These are phyloP conservation scores for Yamadazyma triangularis DNA, from an alignment of 1,139 yeast genomes.

Conservation along the genomic window DNA sequence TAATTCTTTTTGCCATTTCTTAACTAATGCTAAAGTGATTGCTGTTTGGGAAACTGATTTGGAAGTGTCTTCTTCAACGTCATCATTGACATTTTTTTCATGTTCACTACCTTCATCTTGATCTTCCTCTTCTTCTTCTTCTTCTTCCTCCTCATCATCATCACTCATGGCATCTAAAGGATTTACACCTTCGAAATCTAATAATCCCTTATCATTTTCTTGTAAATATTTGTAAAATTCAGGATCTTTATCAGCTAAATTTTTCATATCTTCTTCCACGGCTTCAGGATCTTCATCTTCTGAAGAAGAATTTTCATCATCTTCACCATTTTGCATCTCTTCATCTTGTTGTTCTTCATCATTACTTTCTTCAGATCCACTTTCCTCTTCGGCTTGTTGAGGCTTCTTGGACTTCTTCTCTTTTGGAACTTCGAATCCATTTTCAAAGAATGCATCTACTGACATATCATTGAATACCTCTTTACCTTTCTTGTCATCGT, in stretches of 20 bases:
- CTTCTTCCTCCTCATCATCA: conserved; percentile 52
- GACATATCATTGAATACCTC: conserved; percentile 75
- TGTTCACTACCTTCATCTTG: conserved; percentile 18
- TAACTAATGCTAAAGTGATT: conserved; percentile 61
- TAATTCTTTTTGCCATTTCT: conserved; percentile 62
- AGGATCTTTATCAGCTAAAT: conserved; percentile 74
- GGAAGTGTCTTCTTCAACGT: conserved; percentile 49
- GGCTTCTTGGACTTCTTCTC: conserved; percentile 39
- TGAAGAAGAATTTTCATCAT: conserved; percentile 30
- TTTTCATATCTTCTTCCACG: conserved; percentile 58
- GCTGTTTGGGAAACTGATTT: too few species aligned
- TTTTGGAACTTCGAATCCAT: conserved; percentile 72
- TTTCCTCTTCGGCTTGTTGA: too few species aligned
- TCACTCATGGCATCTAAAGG: conserved; percentile 72
- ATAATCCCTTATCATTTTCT: conserved; percentile 69
- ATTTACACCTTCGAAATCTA: conserved; percentile 68
- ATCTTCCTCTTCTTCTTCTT: conserved; percentile 31
- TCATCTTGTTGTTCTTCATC: conserved; percentile 47
- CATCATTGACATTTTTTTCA: conserved; percentile 17
- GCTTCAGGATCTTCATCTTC: conserved; percentile 54
- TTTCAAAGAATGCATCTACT: conserved; percentile 74
- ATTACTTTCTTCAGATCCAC: conserved; percentile 15
- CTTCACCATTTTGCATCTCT: conserved; percentile 37
- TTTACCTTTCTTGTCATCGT: conserved; percentile 26
- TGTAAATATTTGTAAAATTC: conserved; percentile 80